Evolutionary conservation across 495 filamentous ascomycete genomes (phyloP), one percentile per base, ranked within the genome.

Genomic region (Penicillium soppii): DNA sequence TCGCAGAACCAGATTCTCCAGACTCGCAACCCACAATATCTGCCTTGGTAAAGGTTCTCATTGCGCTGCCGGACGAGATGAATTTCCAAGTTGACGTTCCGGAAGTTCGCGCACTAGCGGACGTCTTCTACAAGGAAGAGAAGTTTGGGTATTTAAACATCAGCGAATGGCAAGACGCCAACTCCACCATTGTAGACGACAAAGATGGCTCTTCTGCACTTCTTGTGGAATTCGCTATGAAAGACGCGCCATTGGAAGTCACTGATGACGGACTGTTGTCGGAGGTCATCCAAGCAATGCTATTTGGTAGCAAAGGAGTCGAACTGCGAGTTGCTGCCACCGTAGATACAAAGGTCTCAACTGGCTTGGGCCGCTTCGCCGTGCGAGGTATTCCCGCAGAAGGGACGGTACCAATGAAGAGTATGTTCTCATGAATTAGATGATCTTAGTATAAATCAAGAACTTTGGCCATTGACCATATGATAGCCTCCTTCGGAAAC

Each of bases 401-500:
- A 70, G 92, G 94, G 35, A 80, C 85, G 56, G 82, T 98, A 38
- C 84, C 84, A 60, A 82, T 98, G 63, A 94, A 96, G 78, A 88
- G 91, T 92, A 73, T 82, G 82, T 85, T 68, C 43, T 60, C 43
- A 53, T 53, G 48, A 46, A 17, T 17, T 61, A 59, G 49, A 63
- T 27, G 21, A 40, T 29, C n/a, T 27, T 66, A 58, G 54, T 47
- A 50, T 35, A 52, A 58, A 54, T 58, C n/a, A 17, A 56, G 8
- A 27, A 46, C 43, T 36, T 47, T 29, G 8, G 43, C 43, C 32
- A 61, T 58, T 55, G 37, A 62, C 62, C 26, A 51, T 27, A 25
- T 58, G 29, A 46, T 72, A 70, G 67, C 64, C 38, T 69, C 80
- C 64, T 59, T 69, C 59, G 70, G 69, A 48, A 74, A 73, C 40